These are phyloP conservation scores for Leptographium lundbergii DNA, from an alignment of 2,329 filamentous ascomycete species.

Conservation along the genomic window DNA sequence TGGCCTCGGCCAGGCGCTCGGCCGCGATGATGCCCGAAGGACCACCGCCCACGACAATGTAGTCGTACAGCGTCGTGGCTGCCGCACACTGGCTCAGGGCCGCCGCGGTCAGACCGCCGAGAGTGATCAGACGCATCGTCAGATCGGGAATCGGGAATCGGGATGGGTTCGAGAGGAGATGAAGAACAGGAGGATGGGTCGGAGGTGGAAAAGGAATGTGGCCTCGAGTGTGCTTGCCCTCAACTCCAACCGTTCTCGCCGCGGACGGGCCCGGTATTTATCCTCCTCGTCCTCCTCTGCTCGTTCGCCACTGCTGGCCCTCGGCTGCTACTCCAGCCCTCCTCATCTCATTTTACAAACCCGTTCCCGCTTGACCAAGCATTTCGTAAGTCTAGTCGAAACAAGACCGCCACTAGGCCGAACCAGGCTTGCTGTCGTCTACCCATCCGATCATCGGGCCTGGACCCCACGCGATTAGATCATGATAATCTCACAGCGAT, in stretches of 20 bases:
- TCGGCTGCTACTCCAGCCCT: too few species aligned
- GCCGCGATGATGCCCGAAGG: slow-evolving; percentile 48
- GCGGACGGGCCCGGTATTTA: not conserved
- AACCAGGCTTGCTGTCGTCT: not conserved
- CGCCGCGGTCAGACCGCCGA: not conserved
- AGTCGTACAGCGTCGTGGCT: slow-evolving; percentile 35
- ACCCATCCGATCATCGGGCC: not conserved
- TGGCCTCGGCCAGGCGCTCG: slow-evolving; percentile 49
- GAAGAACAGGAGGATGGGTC: not conserved
- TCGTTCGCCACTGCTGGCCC: not conserved
- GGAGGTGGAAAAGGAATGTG: not conserved
- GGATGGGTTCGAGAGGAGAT: too few species aligned
- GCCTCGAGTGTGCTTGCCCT: too few species aligned
- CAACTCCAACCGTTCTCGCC: not conserved
- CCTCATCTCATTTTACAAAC: not conserved
- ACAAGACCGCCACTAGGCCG: not conserved
- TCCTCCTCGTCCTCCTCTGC: not conserved
- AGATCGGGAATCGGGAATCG: too few species aligned
- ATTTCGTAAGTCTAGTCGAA: not conserved
- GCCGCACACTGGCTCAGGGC: not conserved
- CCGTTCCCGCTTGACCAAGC: not conserved
- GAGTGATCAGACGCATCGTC: not conserved
- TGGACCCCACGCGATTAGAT: not conserved
- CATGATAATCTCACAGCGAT: not conserved
- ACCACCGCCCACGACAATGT: slow-evolving; percentile 51